Base-by-base conservation (phyloP, 305 asterid species). In the Rubia balearica region DNA sequence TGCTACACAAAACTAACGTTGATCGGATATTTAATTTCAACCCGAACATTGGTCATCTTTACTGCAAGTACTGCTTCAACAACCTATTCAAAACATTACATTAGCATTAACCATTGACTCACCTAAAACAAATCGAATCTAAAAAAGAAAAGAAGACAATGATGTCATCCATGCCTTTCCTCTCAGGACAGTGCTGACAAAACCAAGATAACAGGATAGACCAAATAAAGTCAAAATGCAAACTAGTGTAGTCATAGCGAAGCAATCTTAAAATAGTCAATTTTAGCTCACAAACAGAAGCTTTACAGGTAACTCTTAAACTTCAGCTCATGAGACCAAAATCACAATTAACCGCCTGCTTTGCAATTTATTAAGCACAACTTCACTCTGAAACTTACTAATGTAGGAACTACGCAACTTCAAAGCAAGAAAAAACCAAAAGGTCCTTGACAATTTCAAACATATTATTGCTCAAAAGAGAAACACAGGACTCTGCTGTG, bases 61-160 rank as follows among this genome's bases (percentile, higher is more conserved):
- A 90, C 88, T 62, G 91, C 81, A 71, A 74, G 88, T 72, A 90
- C 96, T 65, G 96, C 96, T 78, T 90, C 96, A 71, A 86, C 96
- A 77, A 82, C 95, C 96, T 90, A 76, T 69, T 80, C 62, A 61
- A 41, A 6, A 74, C 53, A 59, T 41, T 27, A 71, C n/a, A 57
- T 43, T 16, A 12, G 45, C 24, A 53, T 66, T 8, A 65, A 6
- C 43, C 11, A 30, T 10, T 36, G 9, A 10, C 5, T 9, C 8
- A 4, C 40, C 6, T 7, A 48, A 48, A 48, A 48, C 14, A 46
- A 24, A 60, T 60, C 24, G 8, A 60, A 11, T 22, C 55, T 48
- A 48, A 63, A 17, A 3, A 21, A 17, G 10, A 9, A 6, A 51
- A 36, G 40, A 36, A 36, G 17, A 12, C 3, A 22, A 33, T 11